Base-by-base conservation (phyloP, 345 rosid species). In the Eucalyptus coolabah region DNA sequence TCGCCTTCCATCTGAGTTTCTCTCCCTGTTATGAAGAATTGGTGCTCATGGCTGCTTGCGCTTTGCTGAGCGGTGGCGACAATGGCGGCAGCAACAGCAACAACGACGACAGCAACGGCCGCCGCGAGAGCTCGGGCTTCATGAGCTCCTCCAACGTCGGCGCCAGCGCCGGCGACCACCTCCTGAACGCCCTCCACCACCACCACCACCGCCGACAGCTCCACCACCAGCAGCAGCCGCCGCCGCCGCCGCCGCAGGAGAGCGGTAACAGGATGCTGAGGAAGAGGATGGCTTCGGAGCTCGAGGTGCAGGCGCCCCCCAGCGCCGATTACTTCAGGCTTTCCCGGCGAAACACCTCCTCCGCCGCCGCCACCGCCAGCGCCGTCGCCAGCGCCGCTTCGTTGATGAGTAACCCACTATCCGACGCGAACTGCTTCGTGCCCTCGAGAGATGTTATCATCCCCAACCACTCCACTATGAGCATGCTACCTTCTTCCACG, bases 231-330 rank as follows among this genome's bases (percentile, higher is more conserved):
- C 90, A 44, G 12, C 65, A 42, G 37, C 90, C 24, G 54, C 91
- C 19, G 60, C 72, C 85, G 34, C 72, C 65, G 56, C 80, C 88
- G 72, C 80, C 21, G 87, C 88, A 54, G 85, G 85, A 77, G 16
- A 32, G 87, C 85, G 90, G 89, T 32, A 87, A 88, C 54, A 94
- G 90, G 91, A 94, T 95, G 98, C 93, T 92, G 91, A 93, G 99
- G 89, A 98, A 98, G 92, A 92, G 99, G 89, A 91, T 95, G 95
- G 99, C 98, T 50, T 94, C 98, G 2, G 85, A 77, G 30, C 85
- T 77, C 47, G 99, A 98, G 92, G 93, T 96, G 96, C 94, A 87
- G 47, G 80, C 91, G 28, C 44, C 47, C 28, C 47, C 85, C 85
- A 12, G 45, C 44, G 49, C 50, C 81, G 86, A 92, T 83, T 54